Conservation (phyloP, 2,329 filamentous ascomycete species). For the Diatrype stigma region DNA sequence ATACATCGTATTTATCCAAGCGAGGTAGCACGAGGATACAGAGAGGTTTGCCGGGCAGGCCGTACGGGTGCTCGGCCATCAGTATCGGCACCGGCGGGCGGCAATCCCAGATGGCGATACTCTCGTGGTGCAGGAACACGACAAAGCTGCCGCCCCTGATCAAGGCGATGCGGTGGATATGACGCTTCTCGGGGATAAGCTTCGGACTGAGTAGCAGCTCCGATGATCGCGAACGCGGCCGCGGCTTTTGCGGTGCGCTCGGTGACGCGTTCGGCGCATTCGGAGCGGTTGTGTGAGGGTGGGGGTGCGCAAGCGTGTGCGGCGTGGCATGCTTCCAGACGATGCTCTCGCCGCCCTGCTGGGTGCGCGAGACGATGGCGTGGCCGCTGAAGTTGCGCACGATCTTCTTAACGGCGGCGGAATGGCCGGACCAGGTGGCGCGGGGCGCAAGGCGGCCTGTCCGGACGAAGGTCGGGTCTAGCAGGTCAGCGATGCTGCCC, state of each 20-base stretch:
- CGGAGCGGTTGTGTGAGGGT: too few species aligned
- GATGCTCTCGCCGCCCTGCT: conserved; percentile 66
- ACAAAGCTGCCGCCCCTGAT: conserved; percentile 74
- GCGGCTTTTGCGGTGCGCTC: conserved; percentile 11
- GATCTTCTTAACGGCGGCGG: conserved; percentile 75
- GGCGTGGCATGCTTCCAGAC: conserved; percentile 66
- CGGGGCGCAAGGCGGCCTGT: conserved; percentile 57
- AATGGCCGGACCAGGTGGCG: conserved; percentile 80
- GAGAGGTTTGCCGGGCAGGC: conserved; percentile 65
- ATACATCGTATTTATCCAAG: conserved; percentile 50
- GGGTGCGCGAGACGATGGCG: conserved; percentile 76
- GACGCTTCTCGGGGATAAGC: conserved; percentile 60
- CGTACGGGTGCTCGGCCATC: conserved; percentile 56
- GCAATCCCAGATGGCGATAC: conserved; percentile 77
- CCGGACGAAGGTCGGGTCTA: conserved; percentile 63
- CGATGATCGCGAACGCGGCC: conserved; percentile 13
- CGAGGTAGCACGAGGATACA: conserved; percentile 74
- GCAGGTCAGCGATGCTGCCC: conserved; percentile 70
- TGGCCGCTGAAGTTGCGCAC: conserved; percentile 79
- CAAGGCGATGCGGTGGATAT: conserved; percentile 77
- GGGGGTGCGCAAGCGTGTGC: too few species aligned
- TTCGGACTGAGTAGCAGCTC: conserved; percentile 60
- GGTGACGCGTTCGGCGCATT: conserved; percentile 43
- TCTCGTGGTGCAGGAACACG: conserved; percentile 70
- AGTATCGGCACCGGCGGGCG: conserved; percentile 53